phyloP scores from a whole-genome alignment of 2,329 filamentous ascomycete genomes.

The Lasiodiplodia sp. region DNA sequence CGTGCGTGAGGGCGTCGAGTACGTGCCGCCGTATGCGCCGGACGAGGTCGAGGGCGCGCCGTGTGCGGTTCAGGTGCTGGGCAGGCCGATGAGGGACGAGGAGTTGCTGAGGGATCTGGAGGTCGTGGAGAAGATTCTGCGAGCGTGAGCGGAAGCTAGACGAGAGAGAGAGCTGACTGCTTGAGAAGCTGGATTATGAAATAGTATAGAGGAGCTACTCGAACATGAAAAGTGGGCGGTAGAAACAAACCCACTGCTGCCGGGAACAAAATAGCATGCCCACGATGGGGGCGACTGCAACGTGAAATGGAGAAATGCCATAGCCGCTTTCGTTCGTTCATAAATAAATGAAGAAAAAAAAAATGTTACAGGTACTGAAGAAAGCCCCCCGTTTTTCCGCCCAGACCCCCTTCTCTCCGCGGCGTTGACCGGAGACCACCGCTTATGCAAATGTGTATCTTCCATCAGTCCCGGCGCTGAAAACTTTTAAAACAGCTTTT shows the following conservation, averaged over 20 bases:
- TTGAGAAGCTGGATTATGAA: background rate
- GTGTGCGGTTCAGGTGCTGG: slow-evolving; percentile 56
- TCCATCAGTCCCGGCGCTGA: slow-evolving; percentile 4
- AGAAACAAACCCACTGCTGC: slow-evolving; percentile 1
- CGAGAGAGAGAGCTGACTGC: background rate
- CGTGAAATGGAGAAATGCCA: slow-evolving; percentile 12
- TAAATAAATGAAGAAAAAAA: background rate
- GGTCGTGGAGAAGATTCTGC: slow-evolving; percentile 39
- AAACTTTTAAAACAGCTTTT: slow-evolving; percentile 18
- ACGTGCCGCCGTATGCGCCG: slow-evolving; percentile 46
- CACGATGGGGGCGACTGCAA: background rate
- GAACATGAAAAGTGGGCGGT: slow-evolving; percentile 1
- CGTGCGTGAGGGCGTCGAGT: slow-evolving; percentile 38
- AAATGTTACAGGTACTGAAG: slow-evolving; percentile 18
- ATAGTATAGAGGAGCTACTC: background rate
- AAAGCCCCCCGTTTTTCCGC: background rate
- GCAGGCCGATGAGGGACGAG: slow-evolving; percentile 58
- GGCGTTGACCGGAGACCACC: background rate
- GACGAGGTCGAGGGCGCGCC: slow-evolving; percentile 42
- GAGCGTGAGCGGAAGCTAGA: background rate
- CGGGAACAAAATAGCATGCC: slow-evolving; percentile 4
- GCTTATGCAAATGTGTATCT: slow-evolving; percentile 15
- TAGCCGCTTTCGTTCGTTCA: slow-evolving; percentile 23
- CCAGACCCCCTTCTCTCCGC: background rate
- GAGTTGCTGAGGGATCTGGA: slow-evolving; percentile 49